Evolutionary conservation across 345 rosid genomes (phyloP).

Genomic region (Salix udensis): DNA sequence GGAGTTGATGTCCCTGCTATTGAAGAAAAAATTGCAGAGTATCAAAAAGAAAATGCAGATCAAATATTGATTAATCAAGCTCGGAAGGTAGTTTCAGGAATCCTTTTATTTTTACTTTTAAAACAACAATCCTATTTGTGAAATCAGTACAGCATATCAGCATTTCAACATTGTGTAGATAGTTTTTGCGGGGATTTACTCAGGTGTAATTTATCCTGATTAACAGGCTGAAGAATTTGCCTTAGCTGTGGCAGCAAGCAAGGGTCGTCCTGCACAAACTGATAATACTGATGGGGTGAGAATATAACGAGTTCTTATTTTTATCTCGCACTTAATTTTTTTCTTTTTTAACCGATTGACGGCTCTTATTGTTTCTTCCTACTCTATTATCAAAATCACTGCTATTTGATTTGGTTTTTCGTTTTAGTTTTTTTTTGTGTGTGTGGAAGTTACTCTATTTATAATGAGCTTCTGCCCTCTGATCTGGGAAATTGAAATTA

Average conservation of each 20-base stretch:
- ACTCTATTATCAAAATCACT: background rate
- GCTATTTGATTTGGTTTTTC: background rate
- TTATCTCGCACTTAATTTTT: background rate
- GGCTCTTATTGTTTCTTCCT: background rate
- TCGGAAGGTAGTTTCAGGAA: conserved; percentile 49
- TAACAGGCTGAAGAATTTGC: conserved; percentile 89
- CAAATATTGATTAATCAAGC: conserved; percentile 84
- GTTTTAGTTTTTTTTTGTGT: background rate
- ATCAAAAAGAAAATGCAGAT: conserved; percentile 83
- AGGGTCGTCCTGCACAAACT: conserved; percentile 46
- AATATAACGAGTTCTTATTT: background rate
- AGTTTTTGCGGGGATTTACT: background rate
- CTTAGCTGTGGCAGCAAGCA: conserved; percentile 80
- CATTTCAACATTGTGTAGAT: background rate
- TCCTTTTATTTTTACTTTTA: background rate
- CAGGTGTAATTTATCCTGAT: conserved; percentile 3
- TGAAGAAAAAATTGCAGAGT: conserved; percentile 65
- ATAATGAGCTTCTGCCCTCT: background rate
- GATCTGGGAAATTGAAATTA: background rate
- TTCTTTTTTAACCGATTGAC: background rate
- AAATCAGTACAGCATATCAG: background rate
- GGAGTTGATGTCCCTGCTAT: conserved; percentile 68
- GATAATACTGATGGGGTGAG: conserved; percentile 65
- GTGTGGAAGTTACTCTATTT: background rate
- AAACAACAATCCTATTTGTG: background rate